Evolutionary conservation across 2,329 filamentous ascomycete genomes (phyloP), one percentile per base, ranked within the genome.

Genomic region (Oidium heveae): DNA sequence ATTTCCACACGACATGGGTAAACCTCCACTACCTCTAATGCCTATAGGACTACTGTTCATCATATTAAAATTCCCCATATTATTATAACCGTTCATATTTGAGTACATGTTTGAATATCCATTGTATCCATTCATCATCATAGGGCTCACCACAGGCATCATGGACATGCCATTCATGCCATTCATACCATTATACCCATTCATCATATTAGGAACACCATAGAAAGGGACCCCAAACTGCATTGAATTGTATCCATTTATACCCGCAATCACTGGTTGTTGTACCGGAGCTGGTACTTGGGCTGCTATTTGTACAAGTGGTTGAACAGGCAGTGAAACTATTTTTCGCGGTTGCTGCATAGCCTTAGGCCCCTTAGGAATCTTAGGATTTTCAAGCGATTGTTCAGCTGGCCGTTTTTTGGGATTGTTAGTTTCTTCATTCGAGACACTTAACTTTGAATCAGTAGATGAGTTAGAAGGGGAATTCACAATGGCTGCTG

Each of bases 341-440:
- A 28, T 28, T 15, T 59, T 57, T 62, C 65, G 58, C 43, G 69
- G 67, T 59, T 70, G 73, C 60, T 74, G 76, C 78, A 79, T 82
- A 39, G 74, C 77, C 64, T 78, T 79, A 1, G 78, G 79, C 0
- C 72, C 78, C 61, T 80, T 82, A 49, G 78, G 76, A 43, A 80
- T 76, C 63, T 75, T 76, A 43, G 76, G 75, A 60, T 82, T 80
- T 61, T 80, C 77, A 7, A 75, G 69, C 34, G 73, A 73, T 54
- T 87, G 82, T 37, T 89, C 86, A 12, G 87, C 87, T 10, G 83
- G 76, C 22, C 91, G 79, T 70, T 96, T 98, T 69, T 84, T 91
- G 28, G 76, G 70, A 56, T 68, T 46, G 87, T 82, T 39, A 89
- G 85, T 15, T 87, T 86, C 12, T 34, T 16, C 18, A 13, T 43